Base-by-base conservation (phyloP, 1,284 basidiomycete species). In the Cryptococcus sp. region DNA sequence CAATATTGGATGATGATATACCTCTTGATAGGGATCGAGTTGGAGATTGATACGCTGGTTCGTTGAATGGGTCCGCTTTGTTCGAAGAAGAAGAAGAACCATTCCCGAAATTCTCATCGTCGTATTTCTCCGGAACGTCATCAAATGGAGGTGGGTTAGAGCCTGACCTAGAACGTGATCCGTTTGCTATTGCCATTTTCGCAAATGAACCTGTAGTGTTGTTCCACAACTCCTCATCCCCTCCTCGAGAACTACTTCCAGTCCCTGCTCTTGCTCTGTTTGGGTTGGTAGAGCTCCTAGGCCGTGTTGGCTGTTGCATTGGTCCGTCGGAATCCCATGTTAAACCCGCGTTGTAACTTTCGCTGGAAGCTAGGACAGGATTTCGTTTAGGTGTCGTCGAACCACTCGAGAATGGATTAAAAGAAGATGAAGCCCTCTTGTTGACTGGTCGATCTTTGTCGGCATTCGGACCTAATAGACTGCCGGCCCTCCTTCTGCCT, bases 331-430 rank as follows among this genome's bases (percentile, higher is more conserved):
- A 62, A 42, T 68, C 66, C 56, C 58, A 63, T 10, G 64, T 68
- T 32, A 64, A 36, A 10, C 63, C 64, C 5, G 68, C 64, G 44
- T 70, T 72, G 59, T 73, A 73, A 7, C 57, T 57, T 53, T 73
- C 72, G 45, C 56, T 60, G 2, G 58, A 61, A 10, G 56, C 59
- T 55, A 44, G 58, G 42, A 36, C 52, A 48, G 47, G 55, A 49
- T n/a, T 24, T 28, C 49, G 55, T 41, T 55, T 49, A 2, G 63
- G 61, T 14, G 60, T 59, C 22, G 44, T 49, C 7, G 56, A 48
- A 11, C 53, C 47, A 7, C 50, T 51, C 16, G 43, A 41, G 53
- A 69, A 70, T 14, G 69, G 67, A 22, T 69, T 63, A 53, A 70
- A 67, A 4, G 49, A 49, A 19, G 52, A 57, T 13, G 45, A 21